Conservation (phyloP, 2,329 filamentous ascomycete species). For the Cladophialophora bantiana region DNA sequence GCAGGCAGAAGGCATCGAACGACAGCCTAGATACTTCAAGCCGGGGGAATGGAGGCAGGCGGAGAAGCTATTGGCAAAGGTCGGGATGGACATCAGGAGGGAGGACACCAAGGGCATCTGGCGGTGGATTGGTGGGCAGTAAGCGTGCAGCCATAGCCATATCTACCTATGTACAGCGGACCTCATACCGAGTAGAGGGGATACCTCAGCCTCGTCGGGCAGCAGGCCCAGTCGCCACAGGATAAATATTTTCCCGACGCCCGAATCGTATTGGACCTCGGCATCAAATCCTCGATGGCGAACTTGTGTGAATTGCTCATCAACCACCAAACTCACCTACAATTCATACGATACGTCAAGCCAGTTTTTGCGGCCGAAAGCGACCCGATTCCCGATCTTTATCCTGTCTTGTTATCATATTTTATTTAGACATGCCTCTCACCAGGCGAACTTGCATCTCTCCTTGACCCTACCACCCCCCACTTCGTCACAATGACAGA, state of each 20-base stretch:
- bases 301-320: not conserved
- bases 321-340: not conserved
- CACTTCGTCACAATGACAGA: conserved; percentile 64
- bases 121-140: conserved; percentile 7
- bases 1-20: conserved; percentile 73
- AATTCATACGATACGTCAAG: not conserved
- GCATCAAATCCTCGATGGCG: not conserved
- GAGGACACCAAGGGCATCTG: conserved; percentile 14
- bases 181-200: too few relatives aligned
- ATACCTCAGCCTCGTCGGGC: not conserved
- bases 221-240: not conserved
- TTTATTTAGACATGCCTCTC: conserved; percentile 13
- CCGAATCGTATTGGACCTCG: not conserved
- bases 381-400: not conserved
- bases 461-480: conserved; percentile 7
- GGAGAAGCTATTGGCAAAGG: conserved; percentile 4
- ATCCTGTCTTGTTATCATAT: not conserved
- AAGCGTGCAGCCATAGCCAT: too few relatives aligned
- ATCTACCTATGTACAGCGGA: too few relatives aligned
- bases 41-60: conserved; percentile 2
- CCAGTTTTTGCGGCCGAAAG: not conserved
- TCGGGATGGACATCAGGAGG: conserved; percentile 11
- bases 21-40: conserved; percentile 83
- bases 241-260: not conserved
- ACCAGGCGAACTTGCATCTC: not conserved